phyloP scores from a whole-genome alignment of 2,329 filamentous ascomycete species.

The Onygenales sp. region DNA sequence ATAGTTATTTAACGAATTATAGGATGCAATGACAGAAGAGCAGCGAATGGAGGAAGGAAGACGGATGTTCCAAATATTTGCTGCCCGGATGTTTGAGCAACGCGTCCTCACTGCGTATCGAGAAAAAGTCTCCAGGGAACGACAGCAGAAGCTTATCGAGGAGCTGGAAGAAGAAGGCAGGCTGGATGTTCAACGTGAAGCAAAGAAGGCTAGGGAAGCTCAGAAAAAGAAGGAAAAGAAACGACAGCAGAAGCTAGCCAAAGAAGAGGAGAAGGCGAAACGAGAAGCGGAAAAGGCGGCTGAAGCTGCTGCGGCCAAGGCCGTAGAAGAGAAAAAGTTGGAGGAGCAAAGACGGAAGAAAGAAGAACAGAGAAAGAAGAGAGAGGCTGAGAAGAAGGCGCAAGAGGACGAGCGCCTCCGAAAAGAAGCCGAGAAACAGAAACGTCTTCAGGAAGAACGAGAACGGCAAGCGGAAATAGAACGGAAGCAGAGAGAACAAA shows the following conservation, averaged over 20 bases:
- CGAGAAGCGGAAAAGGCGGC: conserved; percentile 83
- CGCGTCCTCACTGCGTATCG: conserved; percentile 93
- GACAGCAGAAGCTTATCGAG: conserved; percentile 80
- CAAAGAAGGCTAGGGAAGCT: conserved; percentile 87
- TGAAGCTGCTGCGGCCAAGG: conserved; percentile 68
- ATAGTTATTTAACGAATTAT: conserved; percentile 19
- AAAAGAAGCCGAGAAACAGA: conserved; percentile 77
- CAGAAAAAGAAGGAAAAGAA: conserved; percentile 95
- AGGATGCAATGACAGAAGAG: conserved; percentile 96
- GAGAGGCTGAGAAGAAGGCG: conserved; percentile 79
- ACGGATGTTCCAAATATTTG: conserved; percentile 99
- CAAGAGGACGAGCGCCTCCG: conserved; percentile 78
- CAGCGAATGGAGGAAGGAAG: conserved; percentile 98
- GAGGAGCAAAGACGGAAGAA: conserved; percentile 74
- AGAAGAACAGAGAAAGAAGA: conserved; percentile 86
- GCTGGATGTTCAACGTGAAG: conserved; percentile 68
- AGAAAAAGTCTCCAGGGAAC: conserved; percentile 90
- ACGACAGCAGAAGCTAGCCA: conserved; percentile 73
- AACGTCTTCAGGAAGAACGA: conserved; percentile 70
- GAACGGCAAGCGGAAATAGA: conserved; percentile 79
- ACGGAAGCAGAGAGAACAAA: conserved; percentile 69
- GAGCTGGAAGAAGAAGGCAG: conserved; percentile 80
- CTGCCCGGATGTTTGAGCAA: conserved; percentile 98
- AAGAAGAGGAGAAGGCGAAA: conserved; percentile 82
- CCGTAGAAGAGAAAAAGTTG: conserved; percentile 64